These are phyloP conservation scores for Lipomyces oligophaga DNA, from an alignment of 805 yeast species.

Conservation along the genomic window DNA sequence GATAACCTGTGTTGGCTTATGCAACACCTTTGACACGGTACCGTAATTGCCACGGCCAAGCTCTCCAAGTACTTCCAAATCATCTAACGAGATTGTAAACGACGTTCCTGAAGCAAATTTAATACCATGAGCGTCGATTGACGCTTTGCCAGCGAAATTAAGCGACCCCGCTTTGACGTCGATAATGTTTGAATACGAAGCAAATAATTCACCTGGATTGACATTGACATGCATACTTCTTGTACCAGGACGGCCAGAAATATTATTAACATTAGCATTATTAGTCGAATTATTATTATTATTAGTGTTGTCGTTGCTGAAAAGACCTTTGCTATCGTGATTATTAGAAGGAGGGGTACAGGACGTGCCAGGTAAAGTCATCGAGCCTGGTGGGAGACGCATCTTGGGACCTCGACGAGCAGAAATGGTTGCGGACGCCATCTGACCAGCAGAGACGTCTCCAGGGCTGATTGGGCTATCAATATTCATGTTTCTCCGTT, in stretches of 20 bases:
- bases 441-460: too few species aligned
- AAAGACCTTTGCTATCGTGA: too few species aligned
- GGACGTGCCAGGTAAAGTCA: too few species aligned
- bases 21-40: slow-evolving; percentile 86
- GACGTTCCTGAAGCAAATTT: slow-evolving; percentile 86
- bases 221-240: slow-evolving; percentile 19
- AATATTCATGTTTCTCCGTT: too few species aligned
- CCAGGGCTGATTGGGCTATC: too few species aligned
- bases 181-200: slow-evolving; percentile 78
- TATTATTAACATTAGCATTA: too few species aligned
- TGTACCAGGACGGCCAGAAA: slow-evolving; percentile 16
- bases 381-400: too few species aligned
- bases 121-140: slow-evolving; percentile 85
- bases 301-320: too few species aligned
- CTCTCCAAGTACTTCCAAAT: slow-evolving; percentile 66
- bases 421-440: too few species aligned
- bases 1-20: slow-evolving; percentile 82
- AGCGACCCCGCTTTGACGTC: slow-evolving; percentile 90
- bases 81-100: slow-evolving; percentile 81
- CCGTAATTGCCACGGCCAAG: slow-evolving; percentile 96
- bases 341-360: too few species aligned
- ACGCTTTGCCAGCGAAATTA: slow-evolving; percentile 90
- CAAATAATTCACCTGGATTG: slow-evolving; percentile 47
- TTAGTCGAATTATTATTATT: too few species aligned
- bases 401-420: too few species aligned